Base-by-base conservation (phyloP, 202 grass and related monocot genomes). In the Schoenoplectus triqueter region DNA sequence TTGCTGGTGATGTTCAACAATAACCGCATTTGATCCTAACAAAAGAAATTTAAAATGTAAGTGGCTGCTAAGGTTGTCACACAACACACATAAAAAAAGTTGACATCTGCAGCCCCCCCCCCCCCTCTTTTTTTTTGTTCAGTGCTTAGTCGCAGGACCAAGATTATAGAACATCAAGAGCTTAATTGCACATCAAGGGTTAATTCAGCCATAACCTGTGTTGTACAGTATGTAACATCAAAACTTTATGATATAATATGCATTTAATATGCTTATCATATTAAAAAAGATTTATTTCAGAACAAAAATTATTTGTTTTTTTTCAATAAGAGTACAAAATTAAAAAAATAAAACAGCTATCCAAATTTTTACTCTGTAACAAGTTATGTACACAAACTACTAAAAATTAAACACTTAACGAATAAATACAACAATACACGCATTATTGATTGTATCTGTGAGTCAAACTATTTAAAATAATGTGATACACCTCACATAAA, bases 1-100 rank as follows among this genome's bases (percentile, higher is more conserved):
- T 94, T 86, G 47, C 93, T 99, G 7, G 88, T 96, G 82, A 92
- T 92, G 84, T 92, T 96, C 9, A 99, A 66, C 87, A 99, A 84
- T 85, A 85, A 89, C 72, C 89, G 90, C 82, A 91, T 87, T 96
- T 99, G 96, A 80, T 96, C 96, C 96, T 99, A 91, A 61, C 80
- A 86, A 18, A 92, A 46, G 84, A 54, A 87, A 69, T 44, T 39
- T n/a, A 78, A 13, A 42, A 80, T 77, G 73, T 77, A 77, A 77
- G 65, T 41, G 22, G 9, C 21, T 67, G 66, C 10, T 39, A 69
- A 69, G 3, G 10, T 69, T 69, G 66, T 69, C 44, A 69, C 10
- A 69, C 44, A 44, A 69, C 66, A 69, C 10, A 62, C 15, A 62
- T 17, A 6, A 62, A 17, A 61, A 59, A 17, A 62, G n/a, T 18